Evolutionary conservation across 1,139 yeast species (phyloP).

Genomic region (Zhuliangozyma blackwelliae): DNA sequence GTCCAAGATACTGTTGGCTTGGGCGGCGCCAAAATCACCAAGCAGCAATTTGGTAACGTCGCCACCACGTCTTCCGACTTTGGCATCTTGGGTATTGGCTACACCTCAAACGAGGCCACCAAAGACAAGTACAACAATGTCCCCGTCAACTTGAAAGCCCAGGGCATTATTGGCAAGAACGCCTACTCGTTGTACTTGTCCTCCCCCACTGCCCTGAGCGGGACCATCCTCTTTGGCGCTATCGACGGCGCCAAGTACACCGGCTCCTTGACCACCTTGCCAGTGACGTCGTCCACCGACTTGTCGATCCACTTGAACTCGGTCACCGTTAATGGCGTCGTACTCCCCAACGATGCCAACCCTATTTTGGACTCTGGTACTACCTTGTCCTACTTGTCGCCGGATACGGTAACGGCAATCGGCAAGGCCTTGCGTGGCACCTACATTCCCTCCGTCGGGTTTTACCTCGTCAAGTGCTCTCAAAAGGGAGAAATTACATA

Average conservation of each 20-base stretch:
- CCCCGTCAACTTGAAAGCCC: constrained; percentile 23
- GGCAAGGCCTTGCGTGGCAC: constrained; percentile 18
- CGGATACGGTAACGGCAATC: constrained; percentile 14
- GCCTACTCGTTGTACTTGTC: constrained; percentile 34
- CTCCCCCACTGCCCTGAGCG: constrained; percentile 17
- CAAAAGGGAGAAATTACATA: constrained; percentile 15
- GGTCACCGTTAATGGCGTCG: constrained; percentile 3
- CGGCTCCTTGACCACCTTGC: constrained; percentile 14
- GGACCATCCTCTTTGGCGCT: constrained; percentile 27
- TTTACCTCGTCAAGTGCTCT: constrained; percentile 7
- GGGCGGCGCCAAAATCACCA: constrained; percentile 9
- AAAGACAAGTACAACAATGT: constrained; percentile 25
- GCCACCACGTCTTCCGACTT: constrained; percentile 6
- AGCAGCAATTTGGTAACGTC: constrained; percentile 16
- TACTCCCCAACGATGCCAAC: background rate
- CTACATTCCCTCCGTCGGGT: constrained; percentile 1
- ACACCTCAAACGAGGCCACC: constrained; percentile 8
- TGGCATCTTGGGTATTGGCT: constrained; percentile 22
- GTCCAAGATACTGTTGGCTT: constrained; percentile 34
- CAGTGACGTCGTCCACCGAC: constrained; percentile 4
- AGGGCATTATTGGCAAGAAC: constrained; percentile 45
- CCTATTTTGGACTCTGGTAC: constrained; percentile 22
- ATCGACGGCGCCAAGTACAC: constrained; percentile 23
- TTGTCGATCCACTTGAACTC: constrained; percentile 4
- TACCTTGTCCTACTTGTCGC: constrained; percentile 25